These are phyloP conservation scores for Leucocoprinus leucothites DNA, from an alignment of 768 basidiomycete species.

Conservation along the genomic window DNA sequence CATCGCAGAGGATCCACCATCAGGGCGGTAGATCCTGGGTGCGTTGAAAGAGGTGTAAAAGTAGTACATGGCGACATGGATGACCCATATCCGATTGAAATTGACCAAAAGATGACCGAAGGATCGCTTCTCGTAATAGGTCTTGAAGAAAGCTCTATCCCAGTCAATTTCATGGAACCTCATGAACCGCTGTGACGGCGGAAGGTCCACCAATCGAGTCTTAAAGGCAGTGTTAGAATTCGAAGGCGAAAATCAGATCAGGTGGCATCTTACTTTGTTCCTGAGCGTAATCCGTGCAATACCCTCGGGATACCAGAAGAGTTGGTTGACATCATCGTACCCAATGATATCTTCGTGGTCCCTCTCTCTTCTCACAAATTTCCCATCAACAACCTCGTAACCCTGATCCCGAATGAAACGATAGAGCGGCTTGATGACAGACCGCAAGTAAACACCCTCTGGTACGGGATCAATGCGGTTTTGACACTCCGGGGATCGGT, in stretches of 20 bases:
- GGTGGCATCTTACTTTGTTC: constrained; percentile 67
- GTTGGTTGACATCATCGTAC: constrained; percentile 97
- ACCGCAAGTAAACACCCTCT: constrained; percentile 90
- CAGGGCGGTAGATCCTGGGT: constrained; percentile 73
- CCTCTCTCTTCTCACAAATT: constrained; percentile 88
- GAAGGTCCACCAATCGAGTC: constrained; percentile 88
- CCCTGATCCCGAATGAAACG: constrained; percentile 97
- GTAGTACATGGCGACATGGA: constrained; percentile 93
- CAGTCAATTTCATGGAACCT: constrained; percentile 96
- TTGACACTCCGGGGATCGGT: constrained; percentile 98
- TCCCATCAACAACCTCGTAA: constrained; percentile 93
- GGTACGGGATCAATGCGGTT: constrained; percentile 87
- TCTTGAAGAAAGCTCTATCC: constrained; percentile 97
- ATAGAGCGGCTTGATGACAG: constrained; percentile 92
- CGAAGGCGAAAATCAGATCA: neutral
- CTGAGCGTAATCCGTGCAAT: constrained; percentile 86
- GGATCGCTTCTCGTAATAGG: constrained; percentile 96
- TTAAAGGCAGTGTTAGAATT: constrained; percentile 26
- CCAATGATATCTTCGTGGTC: constrained; percentile 96
- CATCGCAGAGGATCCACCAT: constrained; percentile 67
- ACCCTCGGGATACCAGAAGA: constrained; percentile 99
- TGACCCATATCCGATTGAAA: constrained; percentile 99
- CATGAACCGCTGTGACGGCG: constrained; percentile 93
- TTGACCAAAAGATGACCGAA: constrained; percentile 97
- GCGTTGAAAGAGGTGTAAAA: constrained; percentile 96